Conservation (phyloP, 2,329 filamentous ascomycete species). For the Trichoderma citrinoviride region DNA sequence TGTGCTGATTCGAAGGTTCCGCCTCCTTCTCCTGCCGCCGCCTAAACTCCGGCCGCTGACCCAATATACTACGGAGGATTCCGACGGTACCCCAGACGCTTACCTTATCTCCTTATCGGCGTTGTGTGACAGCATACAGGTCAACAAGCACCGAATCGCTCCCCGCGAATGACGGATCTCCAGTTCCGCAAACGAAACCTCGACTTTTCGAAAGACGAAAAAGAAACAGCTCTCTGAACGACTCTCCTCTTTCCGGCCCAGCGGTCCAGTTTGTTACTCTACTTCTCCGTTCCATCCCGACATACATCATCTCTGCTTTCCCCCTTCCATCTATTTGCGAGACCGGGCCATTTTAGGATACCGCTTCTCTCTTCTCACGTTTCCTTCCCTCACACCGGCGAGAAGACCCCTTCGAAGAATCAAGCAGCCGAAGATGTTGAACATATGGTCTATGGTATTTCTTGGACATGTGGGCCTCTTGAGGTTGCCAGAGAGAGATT, state of each 20-base stretch:
- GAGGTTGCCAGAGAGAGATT: not conserved
- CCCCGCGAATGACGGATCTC: slow-evolving; percentile 16
- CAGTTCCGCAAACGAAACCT: not conserved
- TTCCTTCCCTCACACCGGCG: too few species aligned
- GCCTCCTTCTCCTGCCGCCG: not conserved
- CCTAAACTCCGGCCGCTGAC: slow-evolving; percentile 11
- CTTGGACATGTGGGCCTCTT: slow-evolving; percentile 12
- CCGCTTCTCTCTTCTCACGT: not conserved
- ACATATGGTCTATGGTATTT: slow-evolving; percentile 97
- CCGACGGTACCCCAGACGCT: not conserved
- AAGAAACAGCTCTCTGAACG: not conserved
- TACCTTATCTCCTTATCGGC: slow-evolving; percentile 20
- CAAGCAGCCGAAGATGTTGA: slow-evolving; percentile 72
- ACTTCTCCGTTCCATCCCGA: not conserved
- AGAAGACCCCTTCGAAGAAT: not conserved
- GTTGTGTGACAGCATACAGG: slow-evolving; percentile 21
- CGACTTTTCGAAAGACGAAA: not conserved
- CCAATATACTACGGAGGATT: not conserved
- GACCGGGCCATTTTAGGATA: slow-evolving; percentile 2
- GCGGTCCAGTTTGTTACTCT: not conserved
- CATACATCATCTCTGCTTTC: not conserved
- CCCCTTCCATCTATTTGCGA: not conserved
- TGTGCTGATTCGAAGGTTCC: too few species aligned
- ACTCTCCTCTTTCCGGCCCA: not conserved
- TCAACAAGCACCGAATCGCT: slow-evolving; percentile 13